Conservation (phyloP, 1,284 basidiomycete species). For the Inonotus hispidus region DNA sequence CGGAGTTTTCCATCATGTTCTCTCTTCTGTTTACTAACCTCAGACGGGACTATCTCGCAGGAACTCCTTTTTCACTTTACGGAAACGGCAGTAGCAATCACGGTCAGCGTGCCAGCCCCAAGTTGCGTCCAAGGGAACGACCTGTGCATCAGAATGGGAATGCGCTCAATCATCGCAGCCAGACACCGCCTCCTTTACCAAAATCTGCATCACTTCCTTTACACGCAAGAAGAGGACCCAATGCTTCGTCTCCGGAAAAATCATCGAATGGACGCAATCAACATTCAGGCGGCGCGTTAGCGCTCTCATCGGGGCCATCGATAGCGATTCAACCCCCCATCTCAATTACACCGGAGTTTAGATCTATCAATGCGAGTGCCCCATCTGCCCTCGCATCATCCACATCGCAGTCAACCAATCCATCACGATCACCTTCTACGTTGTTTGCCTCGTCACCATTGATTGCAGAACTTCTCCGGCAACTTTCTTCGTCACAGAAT, state of each 20-base stretch:
- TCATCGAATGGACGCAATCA: background rate
- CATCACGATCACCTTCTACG: constrained; percentile 31
- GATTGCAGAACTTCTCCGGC: constrained; percentile 70
- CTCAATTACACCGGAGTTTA: constrained; percentile 7
- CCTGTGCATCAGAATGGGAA: constrained; percentile 22
- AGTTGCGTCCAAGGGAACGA: constrained; percentile 25
- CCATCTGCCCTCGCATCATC: background rate
- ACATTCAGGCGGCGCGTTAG: background rate
- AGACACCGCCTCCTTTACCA: constrained; percentile 75
- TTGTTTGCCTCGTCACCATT: constrained; percentile 65
- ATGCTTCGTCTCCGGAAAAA: constrained; percentile 29
- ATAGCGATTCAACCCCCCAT: constrained; percentile 9
- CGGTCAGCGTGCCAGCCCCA: constrained; percentile 12
- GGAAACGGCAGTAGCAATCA: constrained; percentile 11
- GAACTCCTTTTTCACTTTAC: constrained; percentile 1
- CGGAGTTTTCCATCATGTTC: background rate
- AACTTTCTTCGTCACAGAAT: constrained; percentile 65
- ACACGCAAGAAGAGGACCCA: constrained; percentile 38
- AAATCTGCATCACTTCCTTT: constrained; percentile 74
- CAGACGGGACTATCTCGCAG: constrained; percentile 6
- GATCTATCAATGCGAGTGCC: constrained; percentile 3
- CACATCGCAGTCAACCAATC: background rate
- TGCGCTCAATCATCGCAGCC: constrained; percentile 37
- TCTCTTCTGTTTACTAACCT: constrained; percentile 13
- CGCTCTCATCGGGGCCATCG: constrained; percentile 4